phyloP scores from a whole-genome alignment of 768 basidiomycete species.

The Collybia sp. region DNA sequence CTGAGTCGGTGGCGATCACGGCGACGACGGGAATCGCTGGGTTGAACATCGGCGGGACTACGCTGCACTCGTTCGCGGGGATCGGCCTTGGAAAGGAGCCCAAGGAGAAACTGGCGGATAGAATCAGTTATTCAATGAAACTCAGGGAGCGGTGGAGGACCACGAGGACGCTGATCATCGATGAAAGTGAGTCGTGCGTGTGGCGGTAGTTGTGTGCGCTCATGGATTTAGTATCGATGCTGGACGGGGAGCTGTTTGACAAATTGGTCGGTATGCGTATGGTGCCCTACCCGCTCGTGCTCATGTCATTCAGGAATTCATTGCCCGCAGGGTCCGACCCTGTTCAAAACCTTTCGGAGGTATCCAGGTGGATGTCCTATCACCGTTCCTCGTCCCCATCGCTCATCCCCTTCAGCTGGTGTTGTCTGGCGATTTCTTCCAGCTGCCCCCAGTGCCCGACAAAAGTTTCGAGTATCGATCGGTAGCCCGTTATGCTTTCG shows the following conservation, averaged over 20 bases:
- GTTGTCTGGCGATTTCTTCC: conserved; percentile 77
- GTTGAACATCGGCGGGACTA: conserved; percentile 65
- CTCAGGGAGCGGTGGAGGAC: conserved; percentile 42
- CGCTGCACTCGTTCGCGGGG: conserved; percentile 65
- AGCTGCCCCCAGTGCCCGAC: conserved; percentile 69
- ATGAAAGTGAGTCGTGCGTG: conserved; percentile 50
- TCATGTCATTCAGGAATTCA: conserved; percentile 31
- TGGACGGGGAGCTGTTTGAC: conserved; percentile 66
- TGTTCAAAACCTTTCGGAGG: conserved; percentile 55
- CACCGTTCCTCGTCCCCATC: not conserved
- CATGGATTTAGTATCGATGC: conserved; percentile 57
- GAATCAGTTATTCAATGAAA: conserved; percentile 16
- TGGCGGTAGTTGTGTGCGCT: not conserved
- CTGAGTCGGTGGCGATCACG: conserved; percentile 46
- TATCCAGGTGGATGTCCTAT: conserved; percentile 42
- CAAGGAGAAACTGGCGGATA: conserved; percentile 32
- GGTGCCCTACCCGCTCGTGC: conserved; percentile 12
- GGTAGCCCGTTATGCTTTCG: conserved; percentile 58
- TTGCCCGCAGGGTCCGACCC: conserved; percentile 36
- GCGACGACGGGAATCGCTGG: conserved; percentile 66
- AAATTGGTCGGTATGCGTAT: conserved; percentile 48
- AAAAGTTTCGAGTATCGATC: conserved; percentile 30
- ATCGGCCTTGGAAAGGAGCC: conserved; percentile 55
- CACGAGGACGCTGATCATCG: conserved; percentile 57
- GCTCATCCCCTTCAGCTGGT: conserved; percentile 41